phyloP scores from a whole-genome alignment of 768 basidiomycete species.

The Lactarius hatsudake region DNA sequence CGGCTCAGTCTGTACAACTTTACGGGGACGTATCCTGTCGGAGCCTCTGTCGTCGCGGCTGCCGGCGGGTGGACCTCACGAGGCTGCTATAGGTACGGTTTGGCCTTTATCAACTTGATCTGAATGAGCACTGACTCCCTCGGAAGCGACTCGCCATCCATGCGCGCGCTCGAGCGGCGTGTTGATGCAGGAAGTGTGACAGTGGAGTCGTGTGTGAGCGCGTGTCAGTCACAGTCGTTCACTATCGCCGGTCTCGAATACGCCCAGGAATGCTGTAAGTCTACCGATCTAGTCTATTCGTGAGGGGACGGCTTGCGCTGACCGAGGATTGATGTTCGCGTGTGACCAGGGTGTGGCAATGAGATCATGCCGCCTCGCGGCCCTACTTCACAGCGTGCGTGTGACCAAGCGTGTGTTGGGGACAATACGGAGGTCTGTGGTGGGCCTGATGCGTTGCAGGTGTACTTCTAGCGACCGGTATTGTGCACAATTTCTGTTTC shows the following conservation, averaged over 20 bases:
- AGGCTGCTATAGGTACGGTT: not conserved
- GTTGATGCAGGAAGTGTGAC: constrained; percentile 5
- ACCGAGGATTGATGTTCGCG: not conserved
- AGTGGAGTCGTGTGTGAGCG: constrained; percentile 6
- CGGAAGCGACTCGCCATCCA: not conserved
- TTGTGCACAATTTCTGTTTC: no score
- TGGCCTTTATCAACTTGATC: not conserved
- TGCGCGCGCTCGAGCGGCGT: constrained; percentile 1
- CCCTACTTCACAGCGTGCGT: not conserved
- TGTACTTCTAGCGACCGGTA: not conserved
- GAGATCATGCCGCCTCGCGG: not conserved
- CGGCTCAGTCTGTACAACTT: constrained; percentile 7
- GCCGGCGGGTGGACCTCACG: not conserved
- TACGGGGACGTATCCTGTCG: constrained; percentile 4
- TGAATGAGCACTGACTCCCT: not conserved
- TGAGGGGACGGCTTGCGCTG: not conserved
- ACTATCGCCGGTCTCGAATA: constrained; percentile 9
- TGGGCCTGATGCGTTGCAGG: constrained; percentile 1
- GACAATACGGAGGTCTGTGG: constrained; percentile 1
- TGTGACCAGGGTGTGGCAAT: constrained; percentile 3
- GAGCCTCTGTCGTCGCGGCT: constrained; percentile 1
- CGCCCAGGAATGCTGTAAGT: constrained; percentile 10
- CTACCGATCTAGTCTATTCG: not conserved
- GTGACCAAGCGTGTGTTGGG: constrained; percentile 2
- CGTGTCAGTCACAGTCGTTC: not conserved